phyloP scores from a whole-genome alignment of 2,329 filamentous ascomycete genomes.

The Zymoseptoria tritici region DNA sequence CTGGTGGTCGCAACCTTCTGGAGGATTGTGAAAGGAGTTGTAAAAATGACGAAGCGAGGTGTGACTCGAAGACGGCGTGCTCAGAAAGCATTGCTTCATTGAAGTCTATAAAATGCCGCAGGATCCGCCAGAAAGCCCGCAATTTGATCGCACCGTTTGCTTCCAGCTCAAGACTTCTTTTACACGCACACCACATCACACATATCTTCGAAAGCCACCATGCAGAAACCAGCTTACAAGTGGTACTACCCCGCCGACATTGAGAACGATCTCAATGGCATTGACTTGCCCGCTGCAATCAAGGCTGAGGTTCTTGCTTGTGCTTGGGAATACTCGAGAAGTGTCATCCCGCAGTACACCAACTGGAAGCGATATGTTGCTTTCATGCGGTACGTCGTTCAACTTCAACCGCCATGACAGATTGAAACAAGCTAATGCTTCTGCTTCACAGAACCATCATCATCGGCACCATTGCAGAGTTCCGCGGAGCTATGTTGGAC shows the following conservation, averaged over 20 bases:
- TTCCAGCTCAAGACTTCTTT: not conserved
- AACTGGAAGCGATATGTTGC: slow-evolving; percentile 20
- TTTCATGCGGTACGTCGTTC: slow-evolving; percentile 11
- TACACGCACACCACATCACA: not conserved
- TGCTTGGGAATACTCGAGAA: slow-evolving; percentile 21
- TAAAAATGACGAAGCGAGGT: no score
- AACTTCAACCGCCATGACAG: not conserved
- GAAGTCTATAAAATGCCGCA: no score
- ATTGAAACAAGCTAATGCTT: not conserved
- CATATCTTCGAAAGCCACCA: not conserved
- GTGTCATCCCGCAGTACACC: slow-evolving; percentile 20
- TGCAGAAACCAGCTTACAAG: slow-evolving; percentile 1
- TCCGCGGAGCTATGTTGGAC: slow-evolving; percentile 7
- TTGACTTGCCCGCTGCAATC: slow-evolving; percentile 6
- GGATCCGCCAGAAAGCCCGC: no score
- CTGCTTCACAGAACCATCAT: not conserved
- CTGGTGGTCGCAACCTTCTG: no score
- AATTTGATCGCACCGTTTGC: not conserved
- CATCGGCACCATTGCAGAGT: slow-evolving; percentile 3
- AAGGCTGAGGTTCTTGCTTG: slow-evolving; percentile 17
- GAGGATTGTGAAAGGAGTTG: no score
- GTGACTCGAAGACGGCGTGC: no score
- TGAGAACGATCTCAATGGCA: slow-evolving; percentile 8
- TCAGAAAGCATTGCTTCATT: no score
- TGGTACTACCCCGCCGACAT: slow-evolving; percentile 13